These are phyloP conservation scores for Poronia punctata DNA, from an alignment of 495 filamentous ascomycete genomes.

Conservation along the genomic window DNA sequence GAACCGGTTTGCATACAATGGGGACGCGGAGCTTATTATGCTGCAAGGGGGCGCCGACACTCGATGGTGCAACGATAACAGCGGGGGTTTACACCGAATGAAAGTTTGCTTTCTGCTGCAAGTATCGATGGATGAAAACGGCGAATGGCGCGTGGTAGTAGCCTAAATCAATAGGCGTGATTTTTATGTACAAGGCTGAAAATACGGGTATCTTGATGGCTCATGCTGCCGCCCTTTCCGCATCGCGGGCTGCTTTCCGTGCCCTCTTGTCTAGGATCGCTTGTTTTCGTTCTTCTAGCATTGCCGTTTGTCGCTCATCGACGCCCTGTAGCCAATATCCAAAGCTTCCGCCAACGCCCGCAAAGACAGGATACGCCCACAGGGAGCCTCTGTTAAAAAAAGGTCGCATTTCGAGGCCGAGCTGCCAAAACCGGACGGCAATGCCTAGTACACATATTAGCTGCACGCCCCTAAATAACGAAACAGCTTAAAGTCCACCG, in stretches of 20 bases:
- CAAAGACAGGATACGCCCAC: slow-evolving; percentile 91
- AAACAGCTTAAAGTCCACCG: slow-evolving; percentile 2
- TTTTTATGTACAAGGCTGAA: slow-evolving; percentile 20
- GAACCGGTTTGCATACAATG: slow-evolving; percentile 4
- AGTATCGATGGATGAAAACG: no score
- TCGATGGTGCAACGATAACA: not conserved
- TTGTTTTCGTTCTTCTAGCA: slow-evolving; percentile 68
- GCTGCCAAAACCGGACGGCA: slow-evolving; percentile 86
- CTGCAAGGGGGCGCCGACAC: no score
- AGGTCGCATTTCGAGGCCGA: slow-evolving; percentile 97
- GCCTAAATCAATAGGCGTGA: no score
- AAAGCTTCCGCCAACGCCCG: slow-evolving; percentile 75
- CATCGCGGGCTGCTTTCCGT: slow-evolving; percentile 59
- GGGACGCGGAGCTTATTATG: not conserved
- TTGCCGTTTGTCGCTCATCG: slow-evolving; percentile 65
- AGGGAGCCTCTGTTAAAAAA: slow-evolving; percentile 70
- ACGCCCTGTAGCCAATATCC: slow-evolving; percentile 94
- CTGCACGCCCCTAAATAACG: not conserved
- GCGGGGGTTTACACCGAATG: not conserved
- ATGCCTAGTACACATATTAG: slow-evolving; percentile 51
- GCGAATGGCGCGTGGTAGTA: no score
- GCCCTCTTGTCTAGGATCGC: slow-evolving; percentile 81
- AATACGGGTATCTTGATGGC: not conserved
- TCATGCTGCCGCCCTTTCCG: slow-evolving; percentile 22
- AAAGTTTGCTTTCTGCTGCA: slow-evolving; percentile 1